phyloP scores from a whole-genome alignment of 495 filamentous ascomycete genomes.

The Aspergillus mulundensis region DNA sequence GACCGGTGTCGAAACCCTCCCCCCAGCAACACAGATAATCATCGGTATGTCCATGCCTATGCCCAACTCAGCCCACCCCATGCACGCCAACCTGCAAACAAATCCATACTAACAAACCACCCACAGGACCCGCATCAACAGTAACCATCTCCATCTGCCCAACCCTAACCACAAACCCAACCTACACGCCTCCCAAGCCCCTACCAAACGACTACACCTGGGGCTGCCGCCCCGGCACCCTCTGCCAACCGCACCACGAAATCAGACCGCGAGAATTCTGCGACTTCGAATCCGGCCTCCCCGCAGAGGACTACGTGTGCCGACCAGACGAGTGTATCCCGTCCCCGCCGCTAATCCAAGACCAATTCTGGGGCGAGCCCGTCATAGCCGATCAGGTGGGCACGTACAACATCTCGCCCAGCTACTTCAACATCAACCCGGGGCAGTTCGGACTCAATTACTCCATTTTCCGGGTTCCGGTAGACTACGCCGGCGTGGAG shows the following conservation, averaged over 20 bases:
- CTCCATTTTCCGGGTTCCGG: slow-evolving; percentile 48
- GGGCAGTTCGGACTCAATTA: slow-evolving; percentile 57
- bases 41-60: background rate
- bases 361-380: slow-evolving; percentile 35
- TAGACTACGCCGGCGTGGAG: background rate
- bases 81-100: no score
- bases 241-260: slow-evolving; percentile 45
- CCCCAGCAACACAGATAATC: background rate
- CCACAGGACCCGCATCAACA: slow-evolving; percentile 12
- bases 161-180: slow-evolving; percentile 28
- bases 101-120: background rate
- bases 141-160: slow-evolving; percentile 25
- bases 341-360: slow-evolving; percentile 29
- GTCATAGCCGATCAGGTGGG: slow-evolving; percentile 32
- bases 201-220: slow-evolving; percentile 39
- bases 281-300: slow-evolving; percentile 51
- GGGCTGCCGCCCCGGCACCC: slow-evolving; percentile 59
- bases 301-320: slow-evolving; percentile 51
- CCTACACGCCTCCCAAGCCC: slow-evolving; percentile 27
- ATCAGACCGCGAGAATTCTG: slow-evolving; percentile 42
- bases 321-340: slow-evolving; percentile 50
- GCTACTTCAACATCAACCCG: slow-evolving; percentile 65
- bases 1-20: background rate
- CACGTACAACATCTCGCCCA: slow-evolving; percentile 46
- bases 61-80: no score